Percentiles rank a stretch among this genome's conserved stretches.
Evolutionary conservation across 75 land plant genomes (phyloP).

Genomic region (Ceratopteris richardii): DNA sequence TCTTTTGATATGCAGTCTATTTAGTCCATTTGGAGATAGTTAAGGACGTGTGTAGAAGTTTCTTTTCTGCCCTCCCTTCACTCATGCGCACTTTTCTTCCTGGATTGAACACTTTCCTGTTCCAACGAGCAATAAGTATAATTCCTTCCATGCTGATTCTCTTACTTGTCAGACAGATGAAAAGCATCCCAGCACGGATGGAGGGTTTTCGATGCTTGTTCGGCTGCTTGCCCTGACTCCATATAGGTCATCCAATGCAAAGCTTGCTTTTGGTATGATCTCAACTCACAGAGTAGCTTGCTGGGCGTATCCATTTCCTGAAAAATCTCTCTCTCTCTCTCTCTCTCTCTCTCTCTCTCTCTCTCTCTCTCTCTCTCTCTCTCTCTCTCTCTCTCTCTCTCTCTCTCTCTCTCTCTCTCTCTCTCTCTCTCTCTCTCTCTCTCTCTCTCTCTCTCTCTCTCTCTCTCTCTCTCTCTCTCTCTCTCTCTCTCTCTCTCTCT

Average conservation of each 20-base stretch:
- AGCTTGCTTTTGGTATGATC: constrained; percentile 93
- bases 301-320: constrained; percentile 86
- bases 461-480: no score
- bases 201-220: constrained; percentile 61
- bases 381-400: not conserved
- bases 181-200: constrained; percentile 93
- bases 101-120: no score
- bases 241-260: constrained; percentile 74
- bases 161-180: constrained; percentile 68
- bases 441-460: not conserved
- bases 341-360: not conserved
- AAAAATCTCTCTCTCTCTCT: no score
- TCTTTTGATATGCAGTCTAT: no score
- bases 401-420: not conserved
- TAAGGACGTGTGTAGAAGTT: no score
- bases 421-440: no score
- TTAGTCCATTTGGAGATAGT: no score
- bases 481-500: not conserved
- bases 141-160: no score
- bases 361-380: no score
- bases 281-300: constrained; percentile 60
- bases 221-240: constrained; percentile 48
- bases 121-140: no score
- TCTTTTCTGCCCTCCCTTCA: no score
- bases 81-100: no score